Percentiles rank a stretch among this genome's conserved stretches.
Conservation (phyloP, 805 yeast genomes). For the Wickerhamiella azyma region DNA sequence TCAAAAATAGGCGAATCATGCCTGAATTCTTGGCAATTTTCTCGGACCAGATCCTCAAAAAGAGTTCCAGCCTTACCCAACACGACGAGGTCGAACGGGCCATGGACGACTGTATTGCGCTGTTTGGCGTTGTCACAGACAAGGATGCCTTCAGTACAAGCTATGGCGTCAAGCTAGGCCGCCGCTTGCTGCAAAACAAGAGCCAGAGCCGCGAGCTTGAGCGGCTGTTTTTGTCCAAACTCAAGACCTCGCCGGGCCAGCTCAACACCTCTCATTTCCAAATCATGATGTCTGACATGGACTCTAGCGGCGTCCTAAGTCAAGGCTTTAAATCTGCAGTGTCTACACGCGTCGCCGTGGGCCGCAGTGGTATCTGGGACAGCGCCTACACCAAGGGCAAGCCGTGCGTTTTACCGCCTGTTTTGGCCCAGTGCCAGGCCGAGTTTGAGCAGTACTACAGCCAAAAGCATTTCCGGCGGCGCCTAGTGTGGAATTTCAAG, state of each 20-base stretch:
- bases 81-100: slow-evolving; percentile 45
- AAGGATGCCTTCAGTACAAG: slow-evolving; percentile 87
- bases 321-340: slow-evolving; percentile 39
- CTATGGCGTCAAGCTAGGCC: slow-evolving; percentile 79
- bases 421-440: slow-evolving; percentile 30
- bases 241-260: slow-evolving; percentile 73
- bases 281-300: slow-evolving; percentile 87
- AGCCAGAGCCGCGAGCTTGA: slow-evolving; percentile 74
- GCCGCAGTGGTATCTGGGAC: slow-evolving; percentile 59
- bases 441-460: slow-evolving; percentile 41
- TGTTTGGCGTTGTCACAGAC: slow-evolving; percentile 78
- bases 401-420: slow-evolving; percentile 33
- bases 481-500: slow-evolving; percentile 64
- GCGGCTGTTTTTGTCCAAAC: slow-evolving; percentile 42
- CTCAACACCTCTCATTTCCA: slow-evolving; percentile 87
- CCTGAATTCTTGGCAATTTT: slow-evolving; percentile 28
- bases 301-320: slow-evolving; percentile 49
- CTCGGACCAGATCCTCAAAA: slow-evolving; percentile 68
- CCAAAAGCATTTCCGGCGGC: slow-evolving; percentile 42
- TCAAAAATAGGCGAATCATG: neutral
- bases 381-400: slow-evolving; percentile 63
- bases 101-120: slow-evolving; percentile 67
- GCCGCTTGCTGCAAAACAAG: slow-evolving; percentile 73
- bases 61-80: slow-evolving; percentile 43
- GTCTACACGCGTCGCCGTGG: slow-evolving; percentile 51